Evolutionary conservation across 495 filamentous ascomycete genomes (phyloP).

Genomic region (Paragyromitra xinjiangensis): DNA sequence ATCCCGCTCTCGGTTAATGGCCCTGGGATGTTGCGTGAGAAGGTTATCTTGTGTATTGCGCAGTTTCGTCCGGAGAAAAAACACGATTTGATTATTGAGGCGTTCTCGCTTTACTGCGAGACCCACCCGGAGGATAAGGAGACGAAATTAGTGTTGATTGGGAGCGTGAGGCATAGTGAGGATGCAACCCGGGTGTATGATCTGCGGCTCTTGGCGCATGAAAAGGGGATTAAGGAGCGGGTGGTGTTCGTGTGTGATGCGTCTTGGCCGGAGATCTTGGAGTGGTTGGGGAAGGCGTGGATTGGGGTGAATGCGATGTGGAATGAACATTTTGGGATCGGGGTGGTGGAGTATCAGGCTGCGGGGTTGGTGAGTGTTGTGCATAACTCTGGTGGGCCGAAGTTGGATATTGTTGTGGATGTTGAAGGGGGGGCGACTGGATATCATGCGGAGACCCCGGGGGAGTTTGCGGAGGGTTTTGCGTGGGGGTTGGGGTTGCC

Average conservation of each 20-base stretch:
- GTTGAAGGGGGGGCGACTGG: constrained; percentile 74
- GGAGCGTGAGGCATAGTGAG: constrained; percentile 81
- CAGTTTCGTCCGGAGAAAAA: constrained; percentile 99
- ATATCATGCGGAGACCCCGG: constrained; percentile 79
- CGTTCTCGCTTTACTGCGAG: constrained; percentile 77
- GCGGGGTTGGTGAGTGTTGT: constrained; percentile 91
- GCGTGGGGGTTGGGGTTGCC: constrained; percentile 75
- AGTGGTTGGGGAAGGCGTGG: constrained; percentile 74
- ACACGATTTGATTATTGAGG: constrained; percentile 80
- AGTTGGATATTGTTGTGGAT: constrained; percentile 86
- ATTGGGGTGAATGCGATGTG: constrained; percentile 98
- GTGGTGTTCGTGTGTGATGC: constrained; percentile 91
- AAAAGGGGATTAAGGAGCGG: constrained; percentile 80
- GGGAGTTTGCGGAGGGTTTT: constrained; percentile 81
- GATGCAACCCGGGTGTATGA: constrained; percentile 92
- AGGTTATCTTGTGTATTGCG: constrained; percentile 85
- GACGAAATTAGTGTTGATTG: constrained; percentile 80
- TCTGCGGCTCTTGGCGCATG: constrained; percentile 85
- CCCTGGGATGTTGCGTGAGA: constrained; percentile 73
- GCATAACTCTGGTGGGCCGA: constrained; percentile 89
- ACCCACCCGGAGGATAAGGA: constrained; percentile 55
- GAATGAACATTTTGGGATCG: constrained; percentile 99
- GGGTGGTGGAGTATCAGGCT: constrained; percentile 97
- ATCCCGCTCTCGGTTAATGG: constrained; percentile 70
- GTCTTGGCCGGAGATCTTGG: constrained; percentile 82